These are phyloP conservation scores for Pyracantha coccinea DNA, from an alignment of 331 rosid genomes.

Conservation along the genomic window DNA sequence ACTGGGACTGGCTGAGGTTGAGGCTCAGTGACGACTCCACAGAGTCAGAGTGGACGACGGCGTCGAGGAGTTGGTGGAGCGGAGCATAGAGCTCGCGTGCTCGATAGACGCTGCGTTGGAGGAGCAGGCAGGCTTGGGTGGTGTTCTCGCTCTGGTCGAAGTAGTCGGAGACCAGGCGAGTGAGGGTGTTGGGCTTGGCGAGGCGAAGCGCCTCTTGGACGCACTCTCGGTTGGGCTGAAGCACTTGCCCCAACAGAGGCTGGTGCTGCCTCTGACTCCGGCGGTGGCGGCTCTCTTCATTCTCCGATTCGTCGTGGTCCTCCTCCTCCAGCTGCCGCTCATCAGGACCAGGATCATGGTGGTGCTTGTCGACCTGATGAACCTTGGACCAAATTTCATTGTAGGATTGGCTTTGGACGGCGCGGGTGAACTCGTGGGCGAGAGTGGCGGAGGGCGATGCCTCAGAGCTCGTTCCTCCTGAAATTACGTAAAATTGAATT, in stretches of 20 bases:
- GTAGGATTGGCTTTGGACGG: constrained; percentile 30
- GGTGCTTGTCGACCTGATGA: too few species aligned
- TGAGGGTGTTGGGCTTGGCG: constrained; percentile 26
- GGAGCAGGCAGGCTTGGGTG: constrained; percentile 32
- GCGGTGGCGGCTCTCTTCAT: neutral
- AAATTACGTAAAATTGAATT: neutral
- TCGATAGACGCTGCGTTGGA: constrained; percentile 3
- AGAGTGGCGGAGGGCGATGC: constrained; percentile 16
- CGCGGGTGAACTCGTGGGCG: constrained; percentile 23
- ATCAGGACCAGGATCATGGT: too few species aligned
- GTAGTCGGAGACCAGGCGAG: constrained; percentile 35
- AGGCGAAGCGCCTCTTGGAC: constrained; percentile 34
- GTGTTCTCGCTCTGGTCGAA: constrained; percentile 54
- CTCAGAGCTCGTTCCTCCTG: neutral
- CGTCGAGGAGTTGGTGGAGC: constrained; percentile 24
- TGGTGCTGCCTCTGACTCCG: neutral
- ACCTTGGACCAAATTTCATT: constrained; percentile 27
- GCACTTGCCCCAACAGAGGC: constrained; percentile 24
- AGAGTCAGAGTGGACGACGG: constrained; percentile 18
- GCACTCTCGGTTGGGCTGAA: constrained; percentile 35
- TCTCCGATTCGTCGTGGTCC: neutral
- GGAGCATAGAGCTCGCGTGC: constrained; percentile 37
- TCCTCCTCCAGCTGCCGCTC: neutral
- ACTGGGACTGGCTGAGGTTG: constrained; percentile 20
- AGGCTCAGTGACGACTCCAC: neutral